Percentiles rank a stretch among this genome's conserved stretches.
These are phyloP conservation scores for Termitomyces sp. DNA, from an alignment of 768 basidiomycete species.

Conservation along the genomic window DNA sequence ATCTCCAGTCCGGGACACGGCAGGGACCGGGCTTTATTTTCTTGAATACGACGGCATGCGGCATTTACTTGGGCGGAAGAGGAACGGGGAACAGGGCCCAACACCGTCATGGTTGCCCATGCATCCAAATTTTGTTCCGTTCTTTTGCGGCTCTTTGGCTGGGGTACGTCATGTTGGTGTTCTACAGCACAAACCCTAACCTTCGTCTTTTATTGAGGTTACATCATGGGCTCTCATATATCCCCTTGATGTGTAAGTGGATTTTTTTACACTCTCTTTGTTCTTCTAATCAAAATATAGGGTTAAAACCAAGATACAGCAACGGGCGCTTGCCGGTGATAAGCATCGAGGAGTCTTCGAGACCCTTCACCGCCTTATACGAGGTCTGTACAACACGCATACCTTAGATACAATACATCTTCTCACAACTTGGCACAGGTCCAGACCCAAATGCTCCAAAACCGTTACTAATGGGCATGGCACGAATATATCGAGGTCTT, in stretches of 20 bases:
- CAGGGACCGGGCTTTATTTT: conserved; percentile 90
- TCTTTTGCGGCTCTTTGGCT: conserved; percentile 86
- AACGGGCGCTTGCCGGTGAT: conserved; percentile 82
- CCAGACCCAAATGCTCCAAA: conserved; percentile 79
- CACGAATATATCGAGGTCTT: conserved; percentile 88
- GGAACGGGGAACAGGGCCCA: conserved; percentile 76
- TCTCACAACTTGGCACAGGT: conserved; percentile 39
- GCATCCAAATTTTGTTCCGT: conserved; percentile 76
- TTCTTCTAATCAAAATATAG: conserved; percentile 30
- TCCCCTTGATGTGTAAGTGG: conserved; percentile 84
- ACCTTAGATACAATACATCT: background rate
- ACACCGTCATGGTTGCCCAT: conserved; percentile 88
- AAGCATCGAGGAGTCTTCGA: conserved; percentile 67
- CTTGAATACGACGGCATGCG: conserved; percentile 93
- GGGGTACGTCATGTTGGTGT: conserved; percentile 51
- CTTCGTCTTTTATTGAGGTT: conserved; percentile 37
- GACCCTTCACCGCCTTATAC: conserved; percentile 75
- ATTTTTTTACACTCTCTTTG: conserved; percentile 8
- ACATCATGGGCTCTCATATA: conserved; percentile 90
- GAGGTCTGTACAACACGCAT: conserved; percentile 50
- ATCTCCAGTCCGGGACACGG: conserved; percentile 76
- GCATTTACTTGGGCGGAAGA: conserved; percentile 75
- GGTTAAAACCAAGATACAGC: conserved; percentile 95
- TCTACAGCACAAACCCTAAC: background rate
- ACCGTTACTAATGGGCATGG: conserved; percentile 71